phyloP scores from a whole-genome alignment of 202 grass and related monocot species.

The Zoysia matrella region DNA sequence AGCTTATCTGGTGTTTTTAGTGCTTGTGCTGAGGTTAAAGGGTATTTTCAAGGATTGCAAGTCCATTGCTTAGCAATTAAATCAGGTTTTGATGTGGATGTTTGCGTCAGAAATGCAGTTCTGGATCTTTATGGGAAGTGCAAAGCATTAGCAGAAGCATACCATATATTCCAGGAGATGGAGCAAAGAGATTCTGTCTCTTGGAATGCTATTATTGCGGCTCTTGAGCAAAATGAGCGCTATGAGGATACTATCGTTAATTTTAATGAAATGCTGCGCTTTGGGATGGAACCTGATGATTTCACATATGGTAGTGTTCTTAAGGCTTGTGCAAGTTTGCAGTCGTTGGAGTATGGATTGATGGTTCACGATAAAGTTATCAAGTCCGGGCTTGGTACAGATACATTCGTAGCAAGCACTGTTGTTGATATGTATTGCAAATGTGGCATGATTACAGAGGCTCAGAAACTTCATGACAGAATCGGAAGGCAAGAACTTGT shows the following conservation, averaged over 20 bases:
- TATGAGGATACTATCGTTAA: constrained; percentile 66
- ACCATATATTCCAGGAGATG: constrained; percentile 76
- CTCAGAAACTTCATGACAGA: constrained; percentile 80
- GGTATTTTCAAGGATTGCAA: constrained; percentile 67
- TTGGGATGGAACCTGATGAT: constrained; percentile 77
- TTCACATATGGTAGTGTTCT: constrained; percentile 90
- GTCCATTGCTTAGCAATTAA: constrained; percentile 74
- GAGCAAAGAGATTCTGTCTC: constrained; percentile 75
- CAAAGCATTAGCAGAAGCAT: constrained; percentile 69
- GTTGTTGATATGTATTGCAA: constrained; percentile 97
- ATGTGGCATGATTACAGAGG: constrained; percentile 72
- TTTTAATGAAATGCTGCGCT: constrained; percentile 75
- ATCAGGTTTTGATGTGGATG: constrained; percentile 61
- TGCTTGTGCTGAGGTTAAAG: constrained; percentile 75
- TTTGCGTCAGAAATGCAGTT: constrained; percentile 77
- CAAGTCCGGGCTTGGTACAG: constrained; percentile 75
- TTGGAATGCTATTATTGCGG: constrained; percentile 82
- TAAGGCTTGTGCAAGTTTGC: constrained; percentile 82
- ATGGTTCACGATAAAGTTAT: constrained; percentile 82
- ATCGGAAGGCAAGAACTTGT: constrained; percentile 65
- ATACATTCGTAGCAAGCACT: constrained; percentile 77
- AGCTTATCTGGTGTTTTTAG: constrained; percentile 80
- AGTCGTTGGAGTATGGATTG: constrained; percentile 73
- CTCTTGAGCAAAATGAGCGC: constrained; percentile 79
- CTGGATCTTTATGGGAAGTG: constrained; percentile 97